Percentiles rank a stretch among this genome's conserved stretches.
Evolutionary conservation across 305 asterid species (phyloP).

Genomic region (Fraxinus sp.): DNA sequence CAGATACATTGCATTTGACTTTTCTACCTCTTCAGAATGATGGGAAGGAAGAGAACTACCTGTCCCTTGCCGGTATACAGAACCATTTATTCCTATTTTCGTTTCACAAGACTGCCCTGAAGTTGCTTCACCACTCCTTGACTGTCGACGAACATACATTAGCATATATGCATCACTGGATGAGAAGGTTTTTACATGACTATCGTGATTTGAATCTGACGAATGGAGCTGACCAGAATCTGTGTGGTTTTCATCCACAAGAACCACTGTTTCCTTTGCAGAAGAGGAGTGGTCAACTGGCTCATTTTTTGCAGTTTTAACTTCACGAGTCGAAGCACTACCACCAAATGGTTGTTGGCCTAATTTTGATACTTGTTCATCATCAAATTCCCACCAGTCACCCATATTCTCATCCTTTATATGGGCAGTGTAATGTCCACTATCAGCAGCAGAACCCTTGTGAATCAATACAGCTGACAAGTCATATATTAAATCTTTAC

Average conservation of each 20-base stretch:
- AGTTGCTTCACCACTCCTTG: conserved; percentile 34
- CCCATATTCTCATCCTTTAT: conserved; percentile 79
- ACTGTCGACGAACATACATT: conserved; percentile 67
- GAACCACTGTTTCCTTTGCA: conserved; percentile 37
- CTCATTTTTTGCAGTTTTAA: conserved; percentile 49
- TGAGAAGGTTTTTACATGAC: conserved; percentile 57
- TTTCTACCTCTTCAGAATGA: conserved; percentile 63
- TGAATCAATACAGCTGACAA: conserved; percentile 94
- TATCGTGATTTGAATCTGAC: conserved; percentile 41
- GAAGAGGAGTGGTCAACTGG: conserved; percentile 43
- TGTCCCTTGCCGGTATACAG: conserved; percentile 30
- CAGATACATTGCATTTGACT: conserved; percentile 48
- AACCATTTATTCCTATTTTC: conserved; percentile 40
- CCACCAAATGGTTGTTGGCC: conserved; percentile 82
- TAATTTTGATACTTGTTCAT: conserved; percentile 78
- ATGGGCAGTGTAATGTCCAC: conserved; percentile 96
- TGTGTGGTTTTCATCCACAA: conserved; percentile 41
- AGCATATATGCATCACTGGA: conserved; percentile 98
- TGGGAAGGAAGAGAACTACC: conserved; percentile 64
- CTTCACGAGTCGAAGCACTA: conserved; percentile 42
- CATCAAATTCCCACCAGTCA: conserved; percentile 99
- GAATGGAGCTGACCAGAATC: conserved; percentile 38
- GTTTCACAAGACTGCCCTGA: conserved; percentile 28
- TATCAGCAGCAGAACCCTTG: conserved; percentile 94
- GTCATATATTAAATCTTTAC: conserved; percentile 63